Evolutionary conservation across 139 green algal genomes (phyloP).

Genomic region (Chlamydomonas eustigma): DNA sequence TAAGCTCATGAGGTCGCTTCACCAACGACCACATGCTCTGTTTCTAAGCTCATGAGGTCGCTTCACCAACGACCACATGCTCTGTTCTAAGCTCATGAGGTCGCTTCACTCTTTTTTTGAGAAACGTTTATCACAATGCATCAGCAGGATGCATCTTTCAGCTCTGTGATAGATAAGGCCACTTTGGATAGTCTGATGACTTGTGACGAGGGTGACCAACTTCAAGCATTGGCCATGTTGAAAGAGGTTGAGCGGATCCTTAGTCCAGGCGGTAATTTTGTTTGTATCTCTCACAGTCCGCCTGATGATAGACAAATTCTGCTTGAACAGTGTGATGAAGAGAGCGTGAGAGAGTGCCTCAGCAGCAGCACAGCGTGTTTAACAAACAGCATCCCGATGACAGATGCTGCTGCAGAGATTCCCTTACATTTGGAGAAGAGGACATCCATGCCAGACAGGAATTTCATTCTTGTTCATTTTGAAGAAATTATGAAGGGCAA

Average conservation of each 20-base stretch:
- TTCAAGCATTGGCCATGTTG: not conserved
- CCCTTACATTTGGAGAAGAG: not conserved
- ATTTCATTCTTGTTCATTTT: not conserved
- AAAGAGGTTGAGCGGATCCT: not conserved
- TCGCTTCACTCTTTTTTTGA: no score
- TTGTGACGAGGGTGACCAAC: not conserved
- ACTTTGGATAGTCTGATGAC: not conserved
- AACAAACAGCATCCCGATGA: not conserved
- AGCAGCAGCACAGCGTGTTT: not conserved
- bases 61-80: no score
- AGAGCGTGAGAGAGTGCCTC: not conserved
- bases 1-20: no score
- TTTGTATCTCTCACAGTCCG: not conserved
- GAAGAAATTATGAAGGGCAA: not conserved
- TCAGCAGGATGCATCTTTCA: not conserved
- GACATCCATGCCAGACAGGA: not conserved
- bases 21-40: no score
- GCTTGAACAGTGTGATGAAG: not conserved
- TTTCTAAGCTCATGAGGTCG: no score
- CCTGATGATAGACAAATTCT: not conserved
- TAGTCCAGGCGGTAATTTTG: not conserved
- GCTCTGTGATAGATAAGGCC: not conserved
- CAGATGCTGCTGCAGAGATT: not conserved
- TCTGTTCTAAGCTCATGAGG: no score
- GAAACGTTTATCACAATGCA: no score